Evolutionary conservation across 805 yeast species (phyloP), one percentile per base, ranked within the genome.

Genomic region (Saccharomyces mikatae): DNA sequence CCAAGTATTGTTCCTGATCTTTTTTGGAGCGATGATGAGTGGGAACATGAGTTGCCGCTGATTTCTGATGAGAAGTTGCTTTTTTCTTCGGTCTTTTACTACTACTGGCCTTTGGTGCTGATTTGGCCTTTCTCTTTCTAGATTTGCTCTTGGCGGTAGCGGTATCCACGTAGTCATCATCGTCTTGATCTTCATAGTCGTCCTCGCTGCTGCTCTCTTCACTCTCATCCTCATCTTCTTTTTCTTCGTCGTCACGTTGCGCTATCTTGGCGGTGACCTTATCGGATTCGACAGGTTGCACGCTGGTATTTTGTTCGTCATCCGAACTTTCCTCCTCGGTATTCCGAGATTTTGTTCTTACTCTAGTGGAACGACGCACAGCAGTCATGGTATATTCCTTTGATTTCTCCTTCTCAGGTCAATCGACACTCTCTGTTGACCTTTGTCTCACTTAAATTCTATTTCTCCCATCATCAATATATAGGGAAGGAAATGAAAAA

Each of bases 331-430:
- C 64, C 22, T 57, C 64, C 27, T 57, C 61, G 4, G 53, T 68
- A 1, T 58, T 58, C 13, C 60, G 51, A 13, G 63, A 58, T 48
- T 55, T 62, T 17, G 60, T 60, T 47, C 63, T 58, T 14, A 61
- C 51, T 47, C 70, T 59, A 2, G 61, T 48, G 0, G 69, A 65
- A 76, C 77, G 46, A 74, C 82, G 70, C 73, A 71, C 53, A 14
- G 53, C 57, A 17, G 68, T 53, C 70, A 65, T 66, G 17, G 17
- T 50, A 13, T 29, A 32, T 48, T 13, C 14, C 14, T 22, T 21
- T 24, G 17, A 22, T 28, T 44, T 22, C 29, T 11, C 8, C 24
- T 36, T 36, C 24, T 9, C 22, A 9, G 22, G 44, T 36, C 44
- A 36, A 36, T n/a, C 13, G 17, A 6, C 44, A 8, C 8, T n/a